Evolutionary conservation across 148 eudicot species (phyloP).

Genomic region (Bassia scoparia): DNA sequence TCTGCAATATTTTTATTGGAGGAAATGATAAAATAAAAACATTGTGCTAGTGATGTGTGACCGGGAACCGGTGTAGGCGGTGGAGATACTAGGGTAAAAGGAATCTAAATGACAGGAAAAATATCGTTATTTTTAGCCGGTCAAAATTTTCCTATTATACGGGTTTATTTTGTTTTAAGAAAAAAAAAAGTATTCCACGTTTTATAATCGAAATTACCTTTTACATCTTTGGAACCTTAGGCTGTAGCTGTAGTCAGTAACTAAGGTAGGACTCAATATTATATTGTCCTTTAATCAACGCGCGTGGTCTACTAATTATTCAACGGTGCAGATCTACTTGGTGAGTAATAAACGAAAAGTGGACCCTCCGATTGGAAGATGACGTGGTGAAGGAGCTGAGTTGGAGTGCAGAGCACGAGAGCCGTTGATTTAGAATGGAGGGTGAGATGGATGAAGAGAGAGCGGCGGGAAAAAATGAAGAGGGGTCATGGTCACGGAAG

Average conservation of each 20-base stretch:
- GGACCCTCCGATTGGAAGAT: conserved; percentile 31
- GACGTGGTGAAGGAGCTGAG: conserved; percentile 33
- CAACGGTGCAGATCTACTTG: conserved; percentile 15
- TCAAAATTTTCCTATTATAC: conserved; percentile 30
- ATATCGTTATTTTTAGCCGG: conserved; percentile 32
- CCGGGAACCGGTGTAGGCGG: conserved; percentile 34
- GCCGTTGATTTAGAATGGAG: conserved; percentile 17
- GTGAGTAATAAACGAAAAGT: neutral
- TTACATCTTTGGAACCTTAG: neutral
- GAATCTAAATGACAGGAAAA: conserved; percentile 43
- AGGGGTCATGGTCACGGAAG: conserved; percentile 55
- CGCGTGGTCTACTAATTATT: neutral
- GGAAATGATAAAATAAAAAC: neutral
- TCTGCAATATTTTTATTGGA: neutral
- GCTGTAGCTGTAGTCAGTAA: conserved; percentile 23
- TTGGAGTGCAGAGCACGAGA: neutral
- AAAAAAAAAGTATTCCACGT: neutral
- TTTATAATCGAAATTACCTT: neutral
- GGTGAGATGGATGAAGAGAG: conserved; percentile 24
- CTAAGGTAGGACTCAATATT: neutral
- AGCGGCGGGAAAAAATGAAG: conserved; percentile 18
- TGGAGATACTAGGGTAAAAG: conserved; percentile 27
- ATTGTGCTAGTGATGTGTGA: neutral
- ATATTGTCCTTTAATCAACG: conserved; percentile 20
- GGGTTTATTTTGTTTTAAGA: neutral